These are phyloP conservation scores for Delonix regia DNA, from an alignment of 306 rosid genomes.

Conservation along the genomic window DNA sequence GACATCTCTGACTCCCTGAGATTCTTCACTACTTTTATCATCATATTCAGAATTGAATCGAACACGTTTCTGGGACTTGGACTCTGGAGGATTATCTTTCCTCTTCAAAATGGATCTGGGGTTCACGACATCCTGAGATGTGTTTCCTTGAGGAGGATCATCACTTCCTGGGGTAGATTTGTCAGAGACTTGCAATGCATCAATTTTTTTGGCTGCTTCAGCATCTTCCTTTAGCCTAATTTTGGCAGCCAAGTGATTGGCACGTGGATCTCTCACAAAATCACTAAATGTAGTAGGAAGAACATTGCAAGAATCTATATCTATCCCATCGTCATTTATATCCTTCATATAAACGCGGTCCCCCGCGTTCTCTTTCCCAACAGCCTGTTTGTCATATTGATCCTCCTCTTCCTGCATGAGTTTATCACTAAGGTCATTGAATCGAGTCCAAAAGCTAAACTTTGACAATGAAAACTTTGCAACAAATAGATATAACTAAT, in stretches of 20 bases:
- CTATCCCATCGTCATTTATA: constrained; percentile 66
- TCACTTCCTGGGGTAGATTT: constrained; percentile 34
- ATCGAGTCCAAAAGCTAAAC: constrained; percentile 9
- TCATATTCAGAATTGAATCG: constrained; percentile 74
- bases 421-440: constrained; percentile 4
- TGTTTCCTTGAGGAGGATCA: constrained; percentile 29
- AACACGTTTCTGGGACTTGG: constrained; percentile 68
- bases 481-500: background rate
- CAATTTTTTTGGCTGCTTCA: constrained; percentile 59
- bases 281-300: constrained; percentile 56
- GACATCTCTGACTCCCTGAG: constrained; percentile 40
- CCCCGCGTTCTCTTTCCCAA: constrained; percentile 61
- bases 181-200: constrained; percentile 60
- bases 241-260: constrained; percentile 83
- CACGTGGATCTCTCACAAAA: constrained; percentile 76
- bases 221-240: constrained; percentile 69
- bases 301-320: constrained; percentile 52
- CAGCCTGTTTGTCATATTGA: constrained; percentile 81
- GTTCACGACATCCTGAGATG: constrained; percentile 38
- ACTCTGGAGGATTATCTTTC: constrained; percentile 55
- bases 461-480: background rate
- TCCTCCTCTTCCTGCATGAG: constrained; percentile 88
- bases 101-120: constrained; percentile 91
- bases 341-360: constrained; percentile 76
- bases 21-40: constrained; percentile 36